phyloP scores from a whole-genome alignment of 495 filamentous ascomycete species.

The Parmelia sp. region DNA sequence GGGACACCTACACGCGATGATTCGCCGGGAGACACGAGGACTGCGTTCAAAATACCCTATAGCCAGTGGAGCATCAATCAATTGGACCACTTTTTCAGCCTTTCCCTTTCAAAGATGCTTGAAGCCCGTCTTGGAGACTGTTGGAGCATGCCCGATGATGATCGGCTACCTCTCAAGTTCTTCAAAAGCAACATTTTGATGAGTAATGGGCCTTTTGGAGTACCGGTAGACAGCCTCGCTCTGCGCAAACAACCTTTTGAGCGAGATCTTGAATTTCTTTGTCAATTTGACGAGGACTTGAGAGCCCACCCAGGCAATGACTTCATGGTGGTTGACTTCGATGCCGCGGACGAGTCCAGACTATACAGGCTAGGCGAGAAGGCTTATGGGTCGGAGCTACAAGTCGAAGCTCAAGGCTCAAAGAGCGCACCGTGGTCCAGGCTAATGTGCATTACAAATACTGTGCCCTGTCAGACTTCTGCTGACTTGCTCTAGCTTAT shows the following conservation, averaged over 20 bases:
- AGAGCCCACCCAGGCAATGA: constrained; percentile 23
- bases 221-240: constrained; percentile 3
- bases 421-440: constrained; percentile 23
- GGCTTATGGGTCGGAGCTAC: constrained; percentile 22
- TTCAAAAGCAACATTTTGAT: constrained; percentile 16
- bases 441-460: constrained; percentile 19
- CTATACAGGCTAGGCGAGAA: constrained; percentile 24
- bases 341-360: constrained; percentile 19
- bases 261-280: constrained; percentile 19
- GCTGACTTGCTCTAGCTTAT: constrained; percentile 22
- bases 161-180: constrained; percentile 24
- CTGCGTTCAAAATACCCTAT: constrained; percentile 18
- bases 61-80: constrained; percentile 22
- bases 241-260: constrained; percentile 11
- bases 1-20: constrained; percentile 9
- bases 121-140: constrained; percentile 21
- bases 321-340: constrained; percentile 26
- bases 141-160: constrained; percentile 24
- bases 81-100: constrained; percentile 15
- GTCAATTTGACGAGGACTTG: constrained; percentile 22
- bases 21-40: not conserved
- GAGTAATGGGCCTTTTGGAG: constrained; percentile 7
- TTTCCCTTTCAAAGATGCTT: constrained; percentile 13
- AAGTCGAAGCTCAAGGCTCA: constrained; percentile 16
- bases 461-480: not conserved